Percentiles rank a stretch among this genome's conserved stretches.
Evolutionary conservation across 768 basidiomycete genomes (phyloP).

Genomic region (Boletus vermiculosoides): DNA sequence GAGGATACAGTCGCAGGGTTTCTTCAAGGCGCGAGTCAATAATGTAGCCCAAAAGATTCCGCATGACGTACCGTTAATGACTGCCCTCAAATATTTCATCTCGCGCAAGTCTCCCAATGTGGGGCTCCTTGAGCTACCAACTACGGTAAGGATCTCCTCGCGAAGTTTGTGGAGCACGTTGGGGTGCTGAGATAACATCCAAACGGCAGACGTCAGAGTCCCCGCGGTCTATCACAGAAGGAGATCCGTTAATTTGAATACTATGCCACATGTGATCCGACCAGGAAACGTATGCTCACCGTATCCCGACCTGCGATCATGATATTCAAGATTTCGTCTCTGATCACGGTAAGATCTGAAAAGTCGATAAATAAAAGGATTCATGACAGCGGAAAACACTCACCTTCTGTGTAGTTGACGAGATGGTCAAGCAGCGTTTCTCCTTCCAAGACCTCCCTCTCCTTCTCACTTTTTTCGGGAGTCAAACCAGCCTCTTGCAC

Average conservation of each 20-base stretch:
- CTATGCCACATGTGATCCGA: not conserved
- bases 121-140: conserved; percentile 30
- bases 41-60: not conserved
- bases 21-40: conserved; percentile 18
- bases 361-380: not conserved
- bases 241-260: not conserved
- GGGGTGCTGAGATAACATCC: conserved; percentile 31
- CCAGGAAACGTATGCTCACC: conserved; percentile 10
- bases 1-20: conserved; percentile 30
- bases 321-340: conserved; percentile 39
- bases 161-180: conserved; percentile 29
- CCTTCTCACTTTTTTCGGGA: conserved; percentile 4
- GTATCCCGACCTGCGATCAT: conserved; percentile 39
- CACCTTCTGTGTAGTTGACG: conserved; percentile 31
- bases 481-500: conserved; percentile 22
- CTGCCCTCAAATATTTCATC: conserved; percentile 42
- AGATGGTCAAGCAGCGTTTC: conserved; percentile 33
- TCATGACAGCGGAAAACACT: not conserved
- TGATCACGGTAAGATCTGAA: conserved; percentile 32
- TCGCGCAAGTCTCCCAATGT: conserved; percentile 33
- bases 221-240: conserved; percentile 26
- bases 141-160: conserved; percentile 27
- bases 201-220: conserved; percentile 31
- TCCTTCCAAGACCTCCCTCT: conserved; percentile 18
- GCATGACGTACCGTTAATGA: conserved; percentile 33